Conservation (phyloP, 2,329 filamentous ascomycete genomes). For the Davidsoniella eucalypti region DNA sequence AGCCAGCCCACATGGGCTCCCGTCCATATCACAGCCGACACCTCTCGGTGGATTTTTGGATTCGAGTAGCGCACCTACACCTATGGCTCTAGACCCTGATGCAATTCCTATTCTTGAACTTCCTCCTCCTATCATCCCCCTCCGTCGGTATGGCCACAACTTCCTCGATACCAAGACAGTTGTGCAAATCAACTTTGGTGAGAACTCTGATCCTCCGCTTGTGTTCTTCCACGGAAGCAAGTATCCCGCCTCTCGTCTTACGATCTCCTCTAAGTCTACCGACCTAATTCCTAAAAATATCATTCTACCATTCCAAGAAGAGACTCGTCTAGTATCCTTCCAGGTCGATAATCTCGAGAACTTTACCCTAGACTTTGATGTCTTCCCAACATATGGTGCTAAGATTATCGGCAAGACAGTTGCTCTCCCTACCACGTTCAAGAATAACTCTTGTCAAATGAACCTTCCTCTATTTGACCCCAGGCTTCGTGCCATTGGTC, state of each 20-base stretch:
- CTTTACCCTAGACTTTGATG: conserved; percentile 92
- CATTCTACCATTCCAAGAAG: conserved; percentile 88
- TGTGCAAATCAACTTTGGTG: conserved; percentile 72
- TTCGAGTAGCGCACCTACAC: conserved; percentile 34
- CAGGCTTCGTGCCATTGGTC: conserved; percentile 75
- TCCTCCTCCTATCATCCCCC: conserved; percentile 87
- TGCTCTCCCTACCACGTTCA: conserved; percentile 75
- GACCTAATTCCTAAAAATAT: conserved; percentile 95
- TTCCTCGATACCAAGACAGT: conserved; percentile 97
- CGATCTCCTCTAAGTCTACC: conserved; percentile 89
- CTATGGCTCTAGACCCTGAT: conserved; percentile 61
- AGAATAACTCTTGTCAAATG: conserved; percentile 47
- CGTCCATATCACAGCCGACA: conserved; percentile 20
- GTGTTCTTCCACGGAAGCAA: conserved; percentile 96
- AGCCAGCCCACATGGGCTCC: conserved; percentile 28
- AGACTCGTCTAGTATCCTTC: conserved; percentile 84
- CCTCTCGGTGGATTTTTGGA: conserved; percentile 25
- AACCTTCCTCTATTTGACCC: conserved; percentile 87
- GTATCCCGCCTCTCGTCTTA: conserved; percentile 85
- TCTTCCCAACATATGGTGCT: conserved; percentile 92
- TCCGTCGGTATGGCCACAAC: conserved; percentile 91
- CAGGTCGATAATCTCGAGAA: conserved; percentile 87
- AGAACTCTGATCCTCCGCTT: conserved; percentile 55
- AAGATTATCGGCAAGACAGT: conserved; percentile 96
- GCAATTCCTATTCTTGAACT: conserved; percentile 84